Conservation (phyloP, 129 eudicot species). For the Tanacetum coccineum region DNA sequence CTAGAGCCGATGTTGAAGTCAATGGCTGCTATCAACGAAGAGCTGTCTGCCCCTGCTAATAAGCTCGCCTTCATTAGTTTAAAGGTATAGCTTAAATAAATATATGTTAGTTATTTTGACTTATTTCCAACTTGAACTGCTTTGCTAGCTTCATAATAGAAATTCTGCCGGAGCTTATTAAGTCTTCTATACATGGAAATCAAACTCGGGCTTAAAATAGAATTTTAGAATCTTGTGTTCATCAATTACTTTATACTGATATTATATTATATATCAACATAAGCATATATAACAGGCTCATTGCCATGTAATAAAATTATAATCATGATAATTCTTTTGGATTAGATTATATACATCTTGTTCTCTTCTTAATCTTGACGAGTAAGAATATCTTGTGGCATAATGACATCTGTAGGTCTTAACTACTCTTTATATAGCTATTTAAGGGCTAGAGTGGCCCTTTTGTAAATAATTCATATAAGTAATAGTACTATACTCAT, state of each 20-base stretch:
- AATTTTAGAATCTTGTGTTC: background rate
- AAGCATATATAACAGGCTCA: too few relatives aligned
- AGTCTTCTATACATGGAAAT: background rate
- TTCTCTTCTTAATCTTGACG: too few relatives aligned
- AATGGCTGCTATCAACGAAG: constrained; percentile 86
- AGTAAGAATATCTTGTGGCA: too few relatives aligned
- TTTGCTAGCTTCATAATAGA: background rate
- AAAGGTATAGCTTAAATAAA: constrained; percentile 48
- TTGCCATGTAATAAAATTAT: too few relatives aligned
- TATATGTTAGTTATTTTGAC: constrained; percentile 2
- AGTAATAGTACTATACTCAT: too few relatives aligned
- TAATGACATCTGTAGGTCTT: too few relatives aligned
- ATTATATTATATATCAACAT: background rate
- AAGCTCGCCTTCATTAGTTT: constrained; percentile 83
- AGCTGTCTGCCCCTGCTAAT: constrained; percentile 75
- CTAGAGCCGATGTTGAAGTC: constrained; percentile 95
- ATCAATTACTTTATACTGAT: constrained; percentile 1
- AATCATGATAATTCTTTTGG: too few relatives aligned
- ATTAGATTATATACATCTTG: too few relatives aligned
- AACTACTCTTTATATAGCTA: too few relatives aligned
- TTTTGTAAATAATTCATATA: too few relatives aligned
- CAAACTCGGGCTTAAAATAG: background rate
- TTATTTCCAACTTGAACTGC: background rate
- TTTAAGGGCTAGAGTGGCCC: too few relatives aligned
- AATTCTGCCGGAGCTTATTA: background rate